Conservation (phyloP, 2,329 filamentous ascomycete species). For the Orbilia quercus region DNA sequence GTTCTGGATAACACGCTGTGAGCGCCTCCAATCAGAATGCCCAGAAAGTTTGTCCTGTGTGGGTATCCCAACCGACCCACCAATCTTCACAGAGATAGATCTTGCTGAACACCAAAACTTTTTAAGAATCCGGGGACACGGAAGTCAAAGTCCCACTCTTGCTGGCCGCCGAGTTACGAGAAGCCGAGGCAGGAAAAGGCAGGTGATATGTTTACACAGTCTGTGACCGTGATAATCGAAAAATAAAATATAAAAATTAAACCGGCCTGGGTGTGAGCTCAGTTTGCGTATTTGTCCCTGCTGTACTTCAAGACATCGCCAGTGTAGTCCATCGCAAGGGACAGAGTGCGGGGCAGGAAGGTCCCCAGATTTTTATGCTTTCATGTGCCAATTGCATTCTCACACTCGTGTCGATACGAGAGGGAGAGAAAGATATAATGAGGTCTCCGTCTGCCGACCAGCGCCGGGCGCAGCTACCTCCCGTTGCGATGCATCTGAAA, state of each 20-base stretch:
- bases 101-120: slow-evolving; percentile 18
- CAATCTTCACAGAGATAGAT: slow-evolving; percentile 24
- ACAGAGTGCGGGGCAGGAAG: slow-evolving; percentile 33
- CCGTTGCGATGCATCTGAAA: slow-evolving; percentile 3
- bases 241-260: slow-evolving; percentile 26
- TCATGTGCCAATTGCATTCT: slow-evolving; percentile 34
- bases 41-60: slow-evolving; percentile 27
- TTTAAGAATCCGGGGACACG: slow-evolving; percentile 22
- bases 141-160: slow-evolving; percentile 11
- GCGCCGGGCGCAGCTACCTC: slow-evolving; percentile 26
- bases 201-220: slow-evolving; percentile 19
- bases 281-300: slow-evolving; percentile 31
- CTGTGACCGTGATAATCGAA: slow-evolving; percentile 11
- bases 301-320: slow-evolving; percentile 29
- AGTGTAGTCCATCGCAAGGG: slow-evolving; percentile 11
- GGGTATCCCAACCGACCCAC: slow-evolving; percentile 38
- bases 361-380: slow-evolving; percentile 16
- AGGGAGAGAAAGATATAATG: slow-evolving; percentile 19
- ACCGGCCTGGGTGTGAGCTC: slow-evolving; percentile 31
- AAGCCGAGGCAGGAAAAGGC: slow-evolving; percentile 49
- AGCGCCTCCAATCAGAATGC: slow-evolving; percentile 21
- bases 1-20: slow-evolving; percentile 17
- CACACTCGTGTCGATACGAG: not conserved
- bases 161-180: not conserved
- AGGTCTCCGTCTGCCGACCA: not conserved